Conservation (phyloP, 352 stramenopile genomes). For the Pythium myriotylum region DNA sequence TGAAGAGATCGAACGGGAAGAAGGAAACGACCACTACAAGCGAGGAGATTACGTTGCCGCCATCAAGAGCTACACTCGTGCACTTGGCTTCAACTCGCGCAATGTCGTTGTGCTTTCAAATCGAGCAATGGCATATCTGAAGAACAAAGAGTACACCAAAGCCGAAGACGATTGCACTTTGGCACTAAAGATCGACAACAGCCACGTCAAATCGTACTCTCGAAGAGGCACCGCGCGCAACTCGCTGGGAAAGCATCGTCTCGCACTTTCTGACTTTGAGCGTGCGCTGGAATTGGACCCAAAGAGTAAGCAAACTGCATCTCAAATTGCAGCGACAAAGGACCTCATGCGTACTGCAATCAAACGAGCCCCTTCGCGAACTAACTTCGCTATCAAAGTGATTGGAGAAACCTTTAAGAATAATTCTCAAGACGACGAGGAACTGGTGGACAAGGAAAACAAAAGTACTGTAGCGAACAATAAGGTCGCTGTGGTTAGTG, state of each 20-base stretch:
- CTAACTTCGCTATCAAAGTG: constrained; percentile 51
- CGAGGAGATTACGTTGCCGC: constrained; percentile 84
- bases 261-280: constrained; percentile 86
- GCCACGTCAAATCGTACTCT: constrained; percentile 86
- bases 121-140: constrained; percentile 89
- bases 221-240: constrained; percentile 88
- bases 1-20: constrained; percentile 82
- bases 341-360: constrained; percentile 70
- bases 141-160: constrained; percentile 83
- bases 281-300: constrained; percentile 60
- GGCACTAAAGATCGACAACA: constrained; percentile 75
- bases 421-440: constrained; percentile 2
- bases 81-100: constrained; percentile 66
- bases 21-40: constrained; percentile 93
- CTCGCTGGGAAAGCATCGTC: constrained; percentile 79
- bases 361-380: constrained; percentile 61
- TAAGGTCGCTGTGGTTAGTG: constrained; percentile 9
- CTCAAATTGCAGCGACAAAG: constrained; percentile 57
- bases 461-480: neutral
- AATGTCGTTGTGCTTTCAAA: constrained; percentile 89
- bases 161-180: constrained; percentile 91
- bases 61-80: constrained; percentile 89
- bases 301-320: constrained; percentile 69
- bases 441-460: constrained; percentile 33
- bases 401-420: constrained; percentile 19